Conservation (phyloP, 1,139 yeast genomes). For the Geotrichum macrosporum region DNA sequence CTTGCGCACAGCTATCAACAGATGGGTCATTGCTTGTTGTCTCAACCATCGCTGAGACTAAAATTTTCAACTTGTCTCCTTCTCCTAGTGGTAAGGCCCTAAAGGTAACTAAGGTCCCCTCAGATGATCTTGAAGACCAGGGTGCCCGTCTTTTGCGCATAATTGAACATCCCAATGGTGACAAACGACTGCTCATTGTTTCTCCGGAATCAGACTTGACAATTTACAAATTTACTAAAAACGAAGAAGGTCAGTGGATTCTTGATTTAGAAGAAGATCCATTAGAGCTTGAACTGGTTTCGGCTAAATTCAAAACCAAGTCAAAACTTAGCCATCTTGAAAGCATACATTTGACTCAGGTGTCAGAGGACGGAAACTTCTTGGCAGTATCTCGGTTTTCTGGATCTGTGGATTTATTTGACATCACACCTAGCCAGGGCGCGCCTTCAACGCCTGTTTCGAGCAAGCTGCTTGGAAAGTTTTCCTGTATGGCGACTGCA, state of each 20-base stretch:
- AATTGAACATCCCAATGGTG: conserved; percentile 16
- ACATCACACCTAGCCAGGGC: conserved; percentile 26
- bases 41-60: conserved; percentile 63
- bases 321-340: conserved; percentile 33
- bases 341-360: conserved; percentile 50
- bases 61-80: conserved; percentile 56
- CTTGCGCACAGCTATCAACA: conserved; percentile 62
- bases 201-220: conserved; percentile 65
- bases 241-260: conserved; percentile 18
- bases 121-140: conserved; percentile 42
- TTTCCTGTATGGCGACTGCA: conserved; percentile 61
- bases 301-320: conserved; percentile 39
- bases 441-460: conserved; percentile 10
- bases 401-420: conserved; percentile 61
- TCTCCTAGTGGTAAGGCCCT: conserved; percentile 16
- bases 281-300: conserved; percentile 23
- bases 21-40: conserved; percentile 67
- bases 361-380: conserved; percentile 44
- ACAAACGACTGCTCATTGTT: conserved; percentile 46
- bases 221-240: conserved; percentile 42
- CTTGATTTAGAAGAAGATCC: conserved; percentile 19
- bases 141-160: conserved; percentile 49
- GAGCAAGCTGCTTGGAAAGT: conserved; percentile 42
- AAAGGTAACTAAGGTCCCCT: conserved; percentile 31
- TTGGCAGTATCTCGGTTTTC: conserved; percentile 58